Conservation (phyloP, 2,329 filamentous ascomycete genomes). For the Aspergillus latus region DNA sequence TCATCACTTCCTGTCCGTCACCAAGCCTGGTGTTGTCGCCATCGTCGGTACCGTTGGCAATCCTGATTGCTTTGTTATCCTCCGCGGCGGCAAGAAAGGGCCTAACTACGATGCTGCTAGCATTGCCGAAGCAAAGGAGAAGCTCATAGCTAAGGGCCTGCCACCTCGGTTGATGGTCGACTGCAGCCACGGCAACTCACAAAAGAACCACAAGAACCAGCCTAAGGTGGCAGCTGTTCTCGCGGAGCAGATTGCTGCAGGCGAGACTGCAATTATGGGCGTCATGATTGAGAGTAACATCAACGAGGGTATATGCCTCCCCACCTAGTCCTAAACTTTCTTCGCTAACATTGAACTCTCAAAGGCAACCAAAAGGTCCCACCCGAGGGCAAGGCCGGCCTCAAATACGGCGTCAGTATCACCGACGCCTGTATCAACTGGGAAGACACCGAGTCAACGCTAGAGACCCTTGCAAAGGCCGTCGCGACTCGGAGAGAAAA, state of each 20-base stretch:
- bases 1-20: conserved; percentile 96
- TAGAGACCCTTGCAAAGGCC: conserved; percentile 75
- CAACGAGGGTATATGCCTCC: conserved; percentile 68
- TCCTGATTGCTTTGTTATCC: conserved; percentile 94
- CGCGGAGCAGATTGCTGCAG: conserved; percentile 79
- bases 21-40: conserved; percentile 90
- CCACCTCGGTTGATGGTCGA: conserved; percentile 88
- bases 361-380: conserved; percentile 83
- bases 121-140: conserved; percentile 78
- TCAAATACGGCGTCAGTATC: conserved; percentile 94
- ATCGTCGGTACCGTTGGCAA: conserved; percentile 95
- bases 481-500: conserved; percentile 70
- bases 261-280: conserved; percentile 87
- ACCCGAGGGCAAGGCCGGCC: conserved; percentile 74
- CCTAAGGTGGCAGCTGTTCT: conserved; percentile 83
- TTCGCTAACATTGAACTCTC: conserved; percentile 7
- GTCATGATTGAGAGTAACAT: conserved; percentile 99
- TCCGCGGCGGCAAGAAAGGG: conserved; percentile 86
- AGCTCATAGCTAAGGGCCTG: conserved; percentile 71
- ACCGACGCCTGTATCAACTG: conserved; percentile 96
- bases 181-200: conserved; percentile 94
- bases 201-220: conserved; percentile 97
- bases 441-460: conserved; percentile 80
- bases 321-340: background rate
- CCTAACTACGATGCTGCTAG: conserved; percentile 90